A percentile compares a stretch with the other conserved stretches of the same genome.
Conservation (phyloP, 2,329 filamentous ascomycete genomes). For the Fusarium sp. region DNA sequence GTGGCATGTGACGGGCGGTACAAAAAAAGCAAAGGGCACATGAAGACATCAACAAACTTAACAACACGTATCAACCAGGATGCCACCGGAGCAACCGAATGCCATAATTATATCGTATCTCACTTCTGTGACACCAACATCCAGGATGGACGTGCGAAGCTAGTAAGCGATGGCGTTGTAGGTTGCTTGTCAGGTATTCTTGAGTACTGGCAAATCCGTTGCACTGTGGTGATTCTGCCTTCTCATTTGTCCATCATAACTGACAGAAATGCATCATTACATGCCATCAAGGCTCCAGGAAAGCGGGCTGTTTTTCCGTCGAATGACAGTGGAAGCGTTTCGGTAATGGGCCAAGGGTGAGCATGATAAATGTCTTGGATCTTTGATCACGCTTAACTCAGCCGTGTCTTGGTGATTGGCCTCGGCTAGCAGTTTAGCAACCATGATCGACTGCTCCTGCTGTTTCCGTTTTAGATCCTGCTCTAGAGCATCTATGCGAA, state of each 20-base stretch:
- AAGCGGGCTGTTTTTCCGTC: conserved; percentile 31
- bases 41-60: conserved; percentile 18
- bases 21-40: conserved; percentile 33
- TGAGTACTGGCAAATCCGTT: conserved; percentile 43
- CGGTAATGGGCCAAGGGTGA: conserved; percentile 20
- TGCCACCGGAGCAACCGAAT: conserved; percentile 1
- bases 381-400: conserved; percentile 30
- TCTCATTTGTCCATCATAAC: conserved; percentile 45
- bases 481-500: conserved; percentile 7
- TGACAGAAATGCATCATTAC: conserved; percentile 41
- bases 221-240: conserved; percentile 43
- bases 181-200: conserved; percentile 42
- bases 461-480: conserved; percentile 40
- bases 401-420: conserved; percentile 33
- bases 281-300: conserved; percentile 23
- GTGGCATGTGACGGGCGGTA: conserved; percentile 44
- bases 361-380: conserved; percentile 39
- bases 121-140: conserved; percentile 21
- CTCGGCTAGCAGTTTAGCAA: conserved; percentile 2
- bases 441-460: conserved; percentile 32
- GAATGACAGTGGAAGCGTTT: conserved; percentile 25
- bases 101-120: conserved; percentile 17
- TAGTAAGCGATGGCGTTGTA: conserved; percentile 45
- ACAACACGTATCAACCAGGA: background rate
- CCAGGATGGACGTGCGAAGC: conserved; percentile 30